Evolutionary conservation across 768 basidiomycete species (phyloP).

Genomic region (Collybia sordida): DNA sequence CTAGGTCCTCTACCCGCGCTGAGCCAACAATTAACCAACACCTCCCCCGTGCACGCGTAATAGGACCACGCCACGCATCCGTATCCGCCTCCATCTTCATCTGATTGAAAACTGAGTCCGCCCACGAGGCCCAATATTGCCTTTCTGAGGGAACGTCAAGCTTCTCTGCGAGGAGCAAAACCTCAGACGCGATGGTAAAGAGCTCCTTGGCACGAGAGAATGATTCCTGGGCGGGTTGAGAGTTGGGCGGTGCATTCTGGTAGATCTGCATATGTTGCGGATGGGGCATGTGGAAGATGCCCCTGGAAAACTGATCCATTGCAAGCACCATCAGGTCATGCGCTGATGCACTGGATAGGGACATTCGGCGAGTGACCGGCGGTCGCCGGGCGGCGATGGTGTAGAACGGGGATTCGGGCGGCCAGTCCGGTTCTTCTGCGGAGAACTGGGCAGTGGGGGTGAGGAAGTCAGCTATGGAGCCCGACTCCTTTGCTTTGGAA

Average conservation of each 20-base stretch:
- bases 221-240: constrained; percentile 20
- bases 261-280: constrained; percentile 22
- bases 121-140: constrained; percentile 58
- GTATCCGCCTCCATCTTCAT: constrained; percentile 62
- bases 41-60: constrained; percentile 49
- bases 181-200: constrained; percentile 61
- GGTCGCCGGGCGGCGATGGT: constrained; percentile 47
- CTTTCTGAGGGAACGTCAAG: constrained; percentile 44
- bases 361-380: constrained; percentile 49
- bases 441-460: constrained; percentile 15
- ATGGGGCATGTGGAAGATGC: constrained; percentile 73
- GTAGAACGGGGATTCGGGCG: constrained; percentile 50
- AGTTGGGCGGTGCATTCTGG: constrained; percentile 8
- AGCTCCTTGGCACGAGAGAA: constrained; percentile 62
- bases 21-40: constrained; percentile 59
- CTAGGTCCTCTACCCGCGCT: constrained; percentile 54
- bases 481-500: constrained; percentile 12
- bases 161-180: constrained; percentile 60
- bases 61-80: constrained; percentile 46
- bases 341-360: constrained; percentile 37
- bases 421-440: constrained; percentile 48
- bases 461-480: constrained; percentile 1
- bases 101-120: constrained; percentile 60
- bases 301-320: constrained; percentile 68
- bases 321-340: constrained; percentile 59